Evolutionary conservation across 2,329 filamentous ascomycete genomes (phyloP).

Genomic region (Cryphonectria parasitica): DNA sequence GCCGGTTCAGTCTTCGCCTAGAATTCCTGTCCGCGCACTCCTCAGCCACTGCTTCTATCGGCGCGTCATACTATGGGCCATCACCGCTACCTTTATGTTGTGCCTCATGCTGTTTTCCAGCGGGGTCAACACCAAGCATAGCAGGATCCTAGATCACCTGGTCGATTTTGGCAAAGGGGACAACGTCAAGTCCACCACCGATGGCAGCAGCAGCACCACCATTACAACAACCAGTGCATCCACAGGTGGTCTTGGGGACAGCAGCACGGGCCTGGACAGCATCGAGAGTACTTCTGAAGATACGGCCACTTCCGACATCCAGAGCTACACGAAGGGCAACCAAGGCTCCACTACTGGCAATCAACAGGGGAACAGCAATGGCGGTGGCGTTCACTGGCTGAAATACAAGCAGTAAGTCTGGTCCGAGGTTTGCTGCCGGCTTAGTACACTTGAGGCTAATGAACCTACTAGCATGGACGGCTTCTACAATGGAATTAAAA

Average conservation of each 20-base stretch:
- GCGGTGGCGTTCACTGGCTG: slow-evolving; percentile 41
- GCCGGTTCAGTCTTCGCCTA: slow-evolving; percentile 24
- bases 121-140: slow-evolving; percentile 31
- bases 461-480: slow-evolving; percentile 66
- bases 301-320: neutral
- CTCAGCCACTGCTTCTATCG: slow-evolving; percentile 58
- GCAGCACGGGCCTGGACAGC: neutral
- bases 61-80: slow-evolving; percentile 55
- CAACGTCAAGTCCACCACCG: slow-evolving; percentile 16
- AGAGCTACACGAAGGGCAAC: slow-evolving; percentile 17
- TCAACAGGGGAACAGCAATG: slow-evolving; percentile 34
- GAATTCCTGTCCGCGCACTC: slow-evolving; percentile 47
- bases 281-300: neutral
- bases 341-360: slow-evolving; percentile 31
- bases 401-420: slow-evolving; percentile 48
- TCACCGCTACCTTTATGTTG: slow-evolving; percentile 47
- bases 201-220: slow-evolving; percentile 17
- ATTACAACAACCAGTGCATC: neutral
- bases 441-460: slow-evolving; percentile 20
- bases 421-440: neutral
- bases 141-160: slow-evolving; percentile 30
- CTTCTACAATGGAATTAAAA: slow-evolving; percentile 79
- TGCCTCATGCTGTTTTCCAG: slow-evolving; percentile 46
- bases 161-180: slow-evolving; percentile 32
- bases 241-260: neutral